Base-by-base conservation (phyloP, 371 early-diverging fungal species). In the Gilbertella persicaria region DNA sequence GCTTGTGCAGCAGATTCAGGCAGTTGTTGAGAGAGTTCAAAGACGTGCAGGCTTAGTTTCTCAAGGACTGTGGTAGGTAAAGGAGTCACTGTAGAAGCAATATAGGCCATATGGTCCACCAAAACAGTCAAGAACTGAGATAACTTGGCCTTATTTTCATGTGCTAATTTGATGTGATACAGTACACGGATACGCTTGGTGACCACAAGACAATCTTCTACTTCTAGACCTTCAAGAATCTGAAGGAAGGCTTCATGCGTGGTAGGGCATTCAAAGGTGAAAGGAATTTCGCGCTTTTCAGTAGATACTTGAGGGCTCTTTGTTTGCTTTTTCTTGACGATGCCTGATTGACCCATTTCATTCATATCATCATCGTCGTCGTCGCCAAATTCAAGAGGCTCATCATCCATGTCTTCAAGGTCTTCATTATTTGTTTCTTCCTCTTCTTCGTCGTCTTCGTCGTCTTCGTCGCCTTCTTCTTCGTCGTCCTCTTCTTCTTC, bases 161-260 rank as follows among this genome's bases (percentile, higher is more conserved):
- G 81, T 10, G 84, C 77, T 38, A 97, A 76, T 47, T 89, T 87
- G 53, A 84, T 79, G 63, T 94, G 89, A 67, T 94, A 85, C 29
- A 93, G 66, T 6, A 88, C 83, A 28, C 92, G 89, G 55, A 94
- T 82, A 45, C 96, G 90, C 49, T 87, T 77, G 23, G 93, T 69
- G 13, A 94, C 85, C 0, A 82, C 76, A 5, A 82, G 64, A 20
- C 85, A 80, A 41, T 93, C 89, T 29, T 85, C 82, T 4, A 81
- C 53, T 0, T 67, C 62, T 20, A 84, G 75, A 35, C 71, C 79
- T 16, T 83, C 59, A 28, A 77, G 43, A 14, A 72, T 68, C 23
- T 62, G 57, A n/a, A 86, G 47, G 52, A 92, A 86, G 36, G 85
- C 82, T 14, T 73, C 74, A 53, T 86, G 83, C 5, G 84, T 77